Conservation (phyloP, 2,329 filamentous ascomycete genomes). For the Fusarium siculi region DNA sequence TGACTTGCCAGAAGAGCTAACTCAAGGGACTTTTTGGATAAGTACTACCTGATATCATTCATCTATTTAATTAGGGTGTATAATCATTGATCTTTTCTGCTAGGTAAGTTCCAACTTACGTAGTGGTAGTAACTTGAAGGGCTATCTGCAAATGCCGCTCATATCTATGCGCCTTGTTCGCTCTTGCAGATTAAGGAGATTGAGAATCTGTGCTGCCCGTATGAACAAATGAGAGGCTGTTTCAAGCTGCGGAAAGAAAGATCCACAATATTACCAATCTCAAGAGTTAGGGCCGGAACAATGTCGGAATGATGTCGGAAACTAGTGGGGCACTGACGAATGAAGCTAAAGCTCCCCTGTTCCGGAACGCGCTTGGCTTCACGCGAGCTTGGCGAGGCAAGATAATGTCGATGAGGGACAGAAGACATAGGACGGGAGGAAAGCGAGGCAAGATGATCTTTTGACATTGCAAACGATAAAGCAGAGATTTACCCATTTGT, state of each 20-base stretch:
- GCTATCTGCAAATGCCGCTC: background rate
- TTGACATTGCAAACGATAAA: background rate
- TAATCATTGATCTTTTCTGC: background rate
- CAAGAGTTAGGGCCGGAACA: background rate
- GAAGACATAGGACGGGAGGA: too few species aligned
- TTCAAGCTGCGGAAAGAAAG: background rate
- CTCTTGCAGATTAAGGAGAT: background rate
- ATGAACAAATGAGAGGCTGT: background rate
- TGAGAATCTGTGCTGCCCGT: background rate
- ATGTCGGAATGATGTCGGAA: background rate
- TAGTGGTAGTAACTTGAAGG: rapidly evolving
- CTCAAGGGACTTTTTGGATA: background rate
- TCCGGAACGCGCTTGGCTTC: background rate
- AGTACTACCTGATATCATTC: background rate
- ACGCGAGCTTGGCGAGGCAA: background rate
- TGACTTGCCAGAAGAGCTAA: background rate
- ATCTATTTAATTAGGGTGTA: background rate
- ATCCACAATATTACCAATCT: background rate
- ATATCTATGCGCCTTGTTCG: too few species aligned
- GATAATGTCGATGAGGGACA: background rate
- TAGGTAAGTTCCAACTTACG: background rate
- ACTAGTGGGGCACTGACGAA: background rate
- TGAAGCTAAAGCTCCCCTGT: background rate
- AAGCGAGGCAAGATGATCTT: background rate
- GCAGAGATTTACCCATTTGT: too few species aligned